phyloP scores from a whole-genome alignment of 768 basidiomycete genomes.

The Podaxis sp. region DNA sequence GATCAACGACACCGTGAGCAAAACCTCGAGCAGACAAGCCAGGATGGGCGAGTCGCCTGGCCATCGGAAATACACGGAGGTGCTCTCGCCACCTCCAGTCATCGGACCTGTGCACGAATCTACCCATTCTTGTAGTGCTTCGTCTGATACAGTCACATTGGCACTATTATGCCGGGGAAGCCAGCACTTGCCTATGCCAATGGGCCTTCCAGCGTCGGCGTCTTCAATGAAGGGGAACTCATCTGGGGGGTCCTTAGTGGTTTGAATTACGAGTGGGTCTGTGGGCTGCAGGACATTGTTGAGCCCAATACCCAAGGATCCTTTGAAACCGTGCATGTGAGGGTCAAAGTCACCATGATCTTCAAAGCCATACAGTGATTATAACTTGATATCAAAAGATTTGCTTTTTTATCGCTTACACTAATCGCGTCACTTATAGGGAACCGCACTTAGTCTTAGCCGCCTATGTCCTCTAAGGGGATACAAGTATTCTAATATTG shows the following conservation, averaged over 20 bases:
- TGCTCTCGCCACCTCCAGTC: slow-evolving; percentile 2
- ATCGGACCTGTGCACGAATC: neutral
- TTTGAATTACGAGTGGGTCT: neutral
- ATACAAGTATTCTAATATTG: too few species aligned
- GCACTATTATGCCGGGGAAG: neutral
- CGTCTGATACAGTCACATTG: neutral
- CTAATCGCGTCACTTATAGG: too few species aligned
- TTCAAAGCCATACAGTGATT: neutral
- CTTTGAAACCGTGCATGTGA: slow-evolving; percentile 9
- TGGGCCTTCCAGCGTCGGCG: slow-evolving; percentile 11
- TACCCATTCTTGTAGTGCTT: slow-evolving; percentile 6
- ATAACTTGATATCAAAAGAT: too few species aligned
- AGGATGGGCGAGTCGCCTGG: neutral
- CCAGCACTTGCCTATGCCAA: slow-evolving; percentile 10
- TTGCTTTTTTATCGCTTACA: too few species aligned
- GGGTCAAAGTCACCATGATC: slow-evolving; percentile 12
- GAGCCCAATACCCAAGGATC: slow-evolving; percentile 4
- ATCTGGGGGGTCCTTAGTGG: slow-evolving; percentile 7
- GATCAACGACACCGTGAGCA: slow-evolving; percentile 23
- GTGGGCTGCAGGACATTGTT: neutral
- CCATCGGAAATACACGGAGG: slow-evolving; percentile 1
- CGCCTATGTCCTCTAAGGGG: too few species aligned
- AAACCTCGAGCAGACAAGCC: slow-evolving; percentile 18
- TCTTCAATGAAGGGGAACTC: slow-evolving; percentile 13
- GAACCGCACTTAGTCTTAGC: too few species aligned